Evolutionary conservation across 768 basidiomycete genomes (phyloP).

Genomic region (Rhodotorula diobovata): DNA sequence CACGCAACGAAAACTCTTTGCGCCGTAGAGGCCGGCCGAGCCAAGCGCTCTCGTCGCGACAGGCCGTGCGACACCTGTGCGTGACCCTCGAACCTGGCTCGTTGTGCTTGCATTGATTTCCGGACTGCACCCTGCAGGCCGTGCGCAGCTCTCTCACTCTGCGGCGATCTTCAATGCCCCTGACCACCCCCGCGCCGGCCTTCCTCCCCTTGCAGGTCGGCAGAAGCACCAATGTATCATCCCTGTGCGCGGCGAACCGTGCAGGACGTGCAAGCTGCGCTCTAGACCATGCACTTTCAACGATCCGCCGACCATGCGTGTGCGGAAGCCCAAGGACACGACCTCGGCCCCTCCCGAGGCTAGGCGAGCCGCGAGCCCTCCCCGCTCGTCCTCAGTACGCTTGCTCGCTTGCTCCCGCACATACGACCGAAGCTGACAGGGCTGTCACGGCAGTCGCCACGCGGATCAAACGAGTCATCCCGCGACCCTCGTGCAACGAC

Average conservation of each 20-base stretch:
- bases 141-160: background rate
- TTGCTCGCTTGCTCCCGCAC: no score
- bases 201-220: background rate
- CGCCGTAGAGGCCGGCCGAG: background rate
- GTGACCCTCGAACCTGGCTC: background rate
- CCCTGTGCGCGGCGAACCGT: background rate
- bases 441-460: no score
- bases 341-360: no score
- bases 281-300: background rate
- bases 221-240: slow-evolving; percentile 6
- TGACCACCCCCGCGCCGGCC: no score
- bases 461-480: background rate
- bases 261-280: background rate
- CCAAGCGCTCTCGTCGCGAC: slow-evolving; percentile 2
- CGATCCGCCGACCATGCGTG: background rate
- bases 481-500: background rate
- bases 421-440: no score
- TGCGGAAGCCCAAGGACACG: background rate
- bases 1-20: no score
- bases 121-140: background rate
- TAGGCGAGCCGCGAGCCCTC: no score
- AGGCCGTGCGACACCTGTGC: slow-evolving; percentile 7
- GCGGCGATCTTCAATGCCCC: no score
- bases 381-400: no score
- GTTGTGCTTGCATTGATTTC: background rate